Evolutionary conservation across 2,329 filamentous ascomycete genomes (phyloP), one percentile per base, ranked within the genome.

Genomic region (Verticillium longisporum): DNA sequence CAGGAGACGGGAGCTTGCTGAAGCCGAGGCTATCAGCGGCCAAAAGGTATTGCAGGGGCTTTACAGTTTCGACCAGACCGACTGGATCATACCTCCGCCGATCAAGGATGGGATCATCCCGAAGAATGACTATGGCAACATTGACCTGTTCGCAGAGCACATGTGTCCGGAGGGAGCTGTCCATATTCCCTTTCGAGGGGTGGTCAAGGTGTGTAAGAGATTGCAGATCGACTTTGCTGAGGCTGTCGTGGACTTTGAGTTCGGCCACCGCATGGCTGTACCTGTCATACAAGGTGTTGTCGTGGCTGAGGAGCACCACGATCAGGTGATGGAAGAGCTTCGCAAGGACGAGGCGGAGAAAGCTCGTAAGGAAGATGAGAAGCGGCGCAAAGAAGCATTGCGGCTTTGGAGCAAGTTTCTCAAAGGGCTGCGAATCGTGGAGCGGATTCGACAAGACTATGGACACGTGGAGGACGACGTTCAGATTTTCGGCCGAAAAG

Each of bases 211-310:
- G 1, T 97, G 94, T 73, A 92, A 91, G 71, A 88, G 90, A 63
- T 79, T 99, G 0, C 86, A 86, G 4, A 89, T 98, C 41, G 92
- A 97, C 70, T 96, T 88, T 68, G 95, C 95, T 0, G 95, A 98
- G 74, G 95, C 95, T 1, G 95, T 97, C 2, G 93, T 93, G 0
- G 95, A 92, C 1, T 99, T 99, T 71, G 95, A 99, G 71, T 99
- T 98, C 72, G 94, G 94, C 0, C 89, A 95, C 68, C 89, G 95
- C 63, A 93, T 95, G 82, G 95, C 95, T 5, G 92, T 98, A 1
- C 95, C 95, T 0, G 87, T 97, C 0, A 89, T 98, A 33, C 89
- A 91, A 60, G 95, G 94, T 0, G 92, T 97, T 0, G 92, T 99
- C 0, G 84, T 97, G 1, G 91, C 94, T 0, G 84, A 87, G 64